Evolutionary conservation across 495 filamentous ascomycete species (phyloP), one percentile per base, ranked within the genome.

Genomic region (Tuber microsphaerosporum): DNA sequence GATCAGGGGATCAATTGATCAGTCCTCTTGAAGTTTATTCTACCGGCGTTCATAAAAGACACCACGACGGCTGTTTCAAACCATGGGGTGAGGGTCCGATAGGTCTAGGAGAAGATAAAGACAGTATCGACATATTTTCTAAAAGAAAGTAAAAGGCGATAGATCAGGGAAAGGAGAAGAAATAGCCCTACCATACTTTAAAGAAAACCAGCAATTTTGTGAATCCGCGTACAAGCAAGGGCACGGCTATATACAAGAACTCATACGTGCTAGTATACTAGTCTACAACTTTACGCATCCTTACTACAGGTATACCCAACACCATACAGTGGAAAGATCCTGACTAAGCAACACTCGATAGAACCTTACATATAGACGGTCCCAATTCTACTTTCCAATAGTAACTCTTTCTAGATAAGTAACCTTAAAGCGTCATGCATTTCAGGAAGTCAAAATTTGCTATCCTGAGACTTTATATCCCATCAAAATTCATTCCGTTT

Each of bases 61-160:
- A 5, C n/a, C 5, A 14, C 2, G 1, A 1, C 3, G 12, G 0
- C 22, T 26, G 3, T 16, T 26, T 0, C 3, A 2, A 10, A 1
- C 10, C 14, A 61, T 14, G 22, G 2, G n/a, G 0, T 14, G 51
- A 31, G n/a, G n/a, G n/a, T 2, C 14, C 5, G 10, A 61, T 0
- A 31, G 51, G n/a, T 10, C n/a, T n/a, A 4, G 22, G n/a, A 26
- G 51, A 31, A 61, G 17, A 20, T 48, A 2, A 43, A 43, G n/a
- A 26, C n/a, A 31, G 4, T 31, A 26, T 5, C 12, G 10, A 14
- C 22, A 56, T 26, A 61, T 26, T 26, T n/a, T 31, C n/a, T 9
- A 61, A 61, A 26, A 26, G 9, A 26, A 14, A 61, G 22, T 31
- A 31, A 22, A 61, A 61, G 12, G 22, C 10, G 12, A 26, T 5